phyloP scores from a whole-genome alignment of 2,329 filamentous ascomycete genomes.

The Talaromyces funiculosus region DNA sequence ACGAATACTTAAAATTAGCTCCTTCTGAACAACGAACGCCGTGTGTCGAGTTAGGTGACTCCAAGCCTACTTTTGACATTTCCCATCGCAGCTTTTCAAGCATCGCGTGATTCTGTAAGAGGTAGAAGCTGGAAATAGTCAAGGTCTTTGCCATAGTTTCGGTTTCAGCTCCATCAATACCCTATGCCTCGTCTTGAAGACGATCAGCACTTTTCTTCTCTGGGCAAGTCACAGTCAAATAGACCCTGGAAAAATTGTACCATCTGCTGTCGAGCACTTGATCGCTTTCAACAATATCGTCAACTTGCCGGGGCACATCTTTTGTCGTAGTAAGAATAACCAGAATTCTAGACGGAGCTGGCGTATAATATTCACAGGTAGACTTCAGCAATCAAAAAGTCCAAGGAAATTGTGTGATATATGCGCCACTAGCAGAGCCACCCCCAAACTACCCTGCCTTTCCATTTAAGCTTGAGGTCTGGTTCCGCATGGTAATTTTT shows the following conservation, averaged over 20 bases:
- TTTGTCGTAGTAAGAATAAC: constrained; percentile 18
- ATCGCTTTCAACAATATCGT: neutral
- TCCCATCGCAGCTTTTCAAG: constrained; percentile 22
- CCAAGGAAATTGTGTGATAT: constrained; percentile 26
- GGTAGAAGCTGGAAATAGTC: constrained; percentile 27
- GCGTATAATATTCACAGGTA: constrained; percentile 20
- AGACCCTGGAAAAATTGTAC: constrained; percentile 28
- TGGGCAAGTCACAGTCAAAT: constrained; percentile 27
- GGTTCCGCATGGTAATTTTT: constrained; percentile 27
- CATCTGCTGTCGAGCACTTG: neutral
- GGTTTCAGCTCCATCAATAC: constrained; percentile 30
- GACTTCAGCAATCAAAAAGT: constrained; percentile 22
- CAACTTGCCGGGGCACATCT: constrained; percentile 12
- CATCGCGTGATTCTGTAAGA: constrained; percentile 19
- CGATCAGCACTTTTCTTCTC: constrained; percentile 33
- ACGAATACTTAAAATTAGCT: constrained; percentile 34
- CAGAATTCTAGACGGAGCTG: neutral
- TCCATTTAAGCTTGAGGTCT: constrained; percentile 22
- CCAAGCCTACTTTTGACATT: constrained; percentile 21
- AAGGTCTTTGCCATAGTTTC: constrained; percentile 32
- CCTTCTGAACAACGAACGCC: too few relatives aligned
- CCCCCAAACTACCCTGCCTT: constrained; percentile 22
- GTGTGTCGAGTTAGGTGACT: constrained; percentile 20
- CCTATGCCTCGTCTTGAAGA: constrained; percentile 27
- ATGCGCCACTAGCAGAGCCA: constrained; percentile 22